Base-by-base conservation (phyloP, 495 filamentous ascomycete species). In the Neurospora sp. region DNA sequence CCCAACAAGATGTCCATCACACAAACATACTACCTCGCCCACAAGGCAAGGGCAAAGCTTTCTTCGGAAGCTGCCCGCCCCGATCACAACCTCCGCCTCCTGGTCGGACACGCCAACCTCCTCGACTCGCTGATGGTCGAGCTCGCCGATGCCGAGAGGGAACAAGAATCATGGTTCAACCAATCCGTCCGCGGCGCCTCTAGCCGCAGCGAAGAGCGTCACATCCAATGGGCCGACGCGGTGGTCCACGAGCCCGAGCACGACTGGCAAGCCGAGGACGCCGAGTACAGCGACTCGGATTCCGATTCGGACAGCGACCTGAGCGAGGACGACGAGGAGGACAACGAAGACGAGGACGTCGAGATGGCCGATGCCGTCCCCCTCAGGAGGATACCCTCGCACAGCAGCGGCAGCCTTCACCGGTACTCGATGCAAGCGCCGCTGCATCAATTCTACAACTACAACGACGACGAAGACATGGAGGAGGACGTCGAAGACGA, bases 141-240 rank as follows among this genome's bases (percentile, higher is more conserved):
- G 80, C 92, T 99, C 20, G 90, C 92, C 81, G 92, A 96, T 48
- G 96, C 96, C 78, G 96, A 99, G 85, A 88, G 89, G 74, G 94
- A 98, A 81, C 96, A 98, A 82, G 96, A 98, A 83, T 91, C 88
- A 71, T 98, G 96, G 96, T 98, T 98, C 90, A 94, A 98, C 88
- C 90, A 95, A 83, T 93, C 92, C 73, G 93, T 98, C 83, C 89
- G 86, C 80, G 91, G 91, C 77, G 93, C 92, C 77, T 86, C 87
- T 79, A 83, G 82, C 78, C 79, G 83, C 72, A 78, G 80, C 68
- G 83, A 86, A 70, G 85, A 90, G 59, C 86, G 85, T 76, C 93
- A 93, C 86, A 89, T 97, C 79, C 91, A 95, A 89, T 97, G 93
- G 93, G 91, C 92, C 59, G 93, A 97, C 75, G 84, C 88, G 68